Base-by-base conservation (phyloP, 2,329 filamentous ascomycete genomes). In the Ceratocystiopsis sp. region DNA sequence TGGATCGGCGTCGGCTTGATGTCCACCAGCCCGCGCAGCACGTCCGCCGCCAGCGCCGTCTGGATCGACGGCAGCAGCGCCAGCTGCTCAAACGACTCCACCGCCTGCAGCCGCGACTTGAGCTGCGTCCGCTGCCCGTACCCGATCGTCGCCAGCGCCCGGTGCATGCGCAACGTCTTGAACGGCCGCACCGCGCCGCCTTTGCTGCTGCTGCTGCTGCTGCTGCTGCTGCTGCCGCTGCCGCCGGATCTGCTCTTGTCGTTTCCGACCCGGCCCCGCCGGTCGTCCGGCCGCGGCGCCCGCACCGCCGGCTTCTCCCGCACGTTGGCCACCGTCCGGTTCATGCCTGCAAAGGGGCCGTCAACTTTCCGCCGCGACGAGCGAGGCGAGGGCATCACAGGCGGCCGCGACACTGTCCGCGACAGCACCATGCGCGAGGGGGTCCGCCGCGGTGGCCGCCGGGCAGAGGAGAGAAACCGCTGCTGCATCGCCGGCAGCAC, bases 131-230 rank as follows among this genome's bases (percentile, higher is more conserved):
- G 69, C 51, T 75, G 73, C 35, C 74, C 74, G 56, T 95, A 95
- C 0, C 84, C 75, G 5, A 96, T 68, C 3, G 78, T 74, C 2
- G 83, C 67, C 49, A 96, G 65, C 2, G 82, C 70, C 42, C 78
- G 76, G 58, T 95, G 89, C 89, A 96, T 96, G 64, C 93, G 94
- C 59, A 96, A 67, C 5, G 89, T 87, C 57, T 93, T 87, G 60
- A 74, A 81, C 9, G 46, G 63, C 59, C 48, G 67, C 64, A 57
- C 41, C 15, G 33, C 33, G 33, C 33, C 33, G 33, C 33, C 33
- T 13, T 15, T 34, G 33, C 33, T 15, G 33, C 12, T 15, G 33
- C 33, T 15, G 45, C 49, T 8, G 25, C 25, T 29, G 25, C 25
- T 29, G 25, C 25, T 29, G 25, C 25, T 29, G 25, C 25, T 29